A percentile compares a stretch with the other conserved stretches of the same genome.
Conservation (phyloP, 352 stramenopile species). For the Globisporangium iwayamae region DNA sequence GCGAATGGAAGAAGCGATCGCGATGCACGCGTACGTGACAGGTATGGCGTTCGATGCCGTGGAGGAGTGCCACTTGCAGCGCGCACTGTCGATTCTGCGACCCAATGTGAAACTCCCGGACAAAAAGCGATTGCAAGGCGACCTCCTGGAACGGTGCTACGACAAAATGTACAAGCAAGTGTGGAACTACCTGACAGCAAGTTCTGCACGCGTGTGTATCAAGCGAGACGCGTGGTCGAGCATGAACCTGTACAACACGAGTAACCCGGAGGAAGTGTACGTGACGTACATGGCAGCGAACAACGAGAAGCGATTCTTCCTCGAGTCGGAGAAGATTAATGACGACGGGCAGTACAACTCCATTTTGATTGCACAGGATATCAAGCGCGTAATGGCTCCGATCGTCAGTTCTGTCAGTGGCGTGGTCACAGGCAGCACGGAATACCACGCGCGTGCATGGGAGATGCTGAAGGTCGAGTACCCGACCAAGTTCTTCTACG, state of each 20-base stretch:
- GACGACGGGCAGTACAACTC: slow-evolving; percentile 70
- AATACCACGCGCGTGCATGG: slow-evolving; percentile 73
- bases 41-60: slow-evolving; percentile 76
- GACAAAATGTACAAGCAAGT: slow-evolving; percentile 87
- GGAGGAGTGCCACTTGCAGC: slow-evolving; percentile 67
- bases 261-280: slow-evolving; percentile 58
- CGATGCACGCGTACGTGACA: slow-evolving; percentile 80
- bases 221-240: slow-evolving; percentile 81
- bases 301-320: slow-evolving; percentile 76
- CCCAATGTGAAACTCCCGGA: slow-evolving; percentile 59
- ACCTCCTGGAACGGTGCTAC: slow-evolving; percentile 67
- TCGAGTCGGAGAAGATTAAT: slow-evolving; percentile 68
- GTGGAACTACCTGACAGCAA: slow-evolving; percentile 70
- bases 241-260: slow-evolving; percentile 74
- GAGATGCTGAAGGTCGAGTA: slow-evolving; percentile 83
- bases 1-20: slow-evolving; percentile 71
- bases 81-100: slow-evolving; percentile 55
- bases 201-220: slow-evolving; percentile 58
- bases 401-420: slow-evolving; percentile 69
- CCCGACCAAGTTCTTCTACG: slow-evolving; percentile 86
- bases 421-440: slow-evolving; percentile 70
- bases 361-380: slow-evolving; percentile 79
- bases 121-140: slow-evolving; percentile 63
- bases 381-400: slow-evolving; percentile 76
- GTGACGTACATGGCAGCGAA: slow-evolving; percentile 82